These are phyloP conservation scores for Alternaria tenuissima DNA, from an alignment of 2,329 filamentous ascomycete genomes.

Conservation along the genomic window DNA sequence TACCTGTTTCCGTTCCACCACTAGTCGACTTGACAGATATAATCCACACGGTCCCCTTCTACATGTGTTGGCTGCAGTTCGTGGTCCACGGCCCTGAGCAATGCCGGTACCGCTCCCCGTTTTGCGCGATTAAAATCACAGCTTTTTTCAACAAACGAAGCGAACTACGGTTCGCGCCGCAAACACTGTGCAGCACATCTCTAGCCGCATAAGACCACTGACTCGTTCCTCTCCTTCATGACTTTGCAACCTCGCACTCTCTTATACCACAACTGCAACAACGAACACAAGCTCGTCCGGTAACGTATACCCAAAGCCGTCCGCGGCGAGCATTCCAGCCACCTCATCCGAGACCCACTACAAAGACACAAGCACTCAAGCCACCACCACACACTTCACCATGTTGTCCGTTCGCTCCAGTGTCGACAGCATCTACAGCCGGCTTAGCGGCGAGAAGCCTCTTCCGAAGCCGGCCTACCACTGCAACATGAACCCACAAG, in stretches of 20 bases:
- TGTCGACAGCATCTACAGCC: conserved; percentile 19
- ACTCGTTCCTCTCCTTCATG: neutral
- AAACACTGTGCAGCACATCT: conserved; percentile 14
- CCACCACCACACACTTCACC: conserved; percentile 9
- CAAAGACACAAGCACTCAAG: neutral
- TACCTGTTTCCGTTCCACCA: conserved; percentile 5
- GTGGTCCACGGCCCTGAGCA: conserved; percentile 7
- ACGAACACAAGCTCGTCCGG: conserved; percentile 8
- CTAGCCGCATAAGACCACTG: neutral
- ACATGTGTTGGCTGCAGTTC: conserved; percentile 2
- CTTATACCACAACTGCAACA: neutral
- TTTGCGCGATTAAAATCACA: conserved; percentile 13
- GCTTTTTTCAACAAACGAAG: conserved; percentile 5
- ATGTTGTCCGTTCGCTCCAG: conserved; percentile 24
- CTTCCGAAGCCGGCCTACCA: conserved; percentile 29
- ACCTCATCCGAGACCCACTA: neutral
- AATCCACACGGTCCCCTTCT: conserved; percentile 2
- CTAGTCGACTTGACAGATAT: conserved; percentile 6
- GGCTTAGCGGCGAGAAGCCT: conserved; percentile 28
- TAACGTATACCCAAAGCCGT: conserved; percentile 10
- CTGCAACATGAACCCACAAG: conserved; percentile 32
- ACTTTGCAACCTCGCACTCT: neutral
- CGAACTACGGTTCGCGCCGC: conserved; percentile 11
- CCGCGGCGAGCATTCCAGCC: conserved; percentile 9
- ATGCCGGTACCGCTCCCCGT: conserved; percentile 15